Conservation (phyloP, 1,139 yeast species). For the Diutina rugosa region DNA sequence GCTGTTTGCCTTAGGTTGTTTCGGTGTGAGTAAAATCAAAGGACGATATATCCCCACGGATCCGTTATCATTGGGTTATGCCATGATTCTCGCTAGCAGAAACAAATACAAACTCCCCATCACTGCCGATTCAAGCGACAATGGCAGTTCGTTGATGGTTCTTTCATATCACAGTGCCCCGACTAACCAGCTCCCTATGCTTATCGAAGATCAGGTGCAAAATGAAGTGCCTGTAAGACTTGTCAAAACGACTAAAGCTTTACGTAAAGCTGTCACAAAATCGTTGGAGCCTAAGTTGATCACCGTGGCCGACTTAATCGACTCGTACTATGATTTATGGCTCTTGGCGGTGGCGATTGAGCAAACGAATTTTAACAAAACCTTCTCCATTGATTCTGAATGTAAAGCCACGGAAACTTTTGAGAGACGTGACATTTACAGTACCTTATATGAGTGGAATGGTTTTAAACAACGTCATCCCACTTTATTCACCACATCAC, state of each 20-base stretch:
- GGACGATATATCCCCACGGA: conserved; percentile 6
- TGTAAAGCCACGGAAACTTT: background rate
- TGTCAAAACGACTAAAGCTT: conserved; percentile 2
- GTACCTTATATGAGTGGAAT: background rate
- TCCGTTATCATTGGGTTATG: conserved; percentile 5
- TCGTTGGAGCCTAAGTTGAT: conserved; percentile 2
- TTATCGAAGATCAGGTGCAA: conserved; percentile 4
- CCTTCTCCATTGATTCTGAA: background rate
- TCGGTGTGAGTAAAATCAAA: conserved; percentile 3
- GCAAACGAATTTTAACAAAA: background rate
- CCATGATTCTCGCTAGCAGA: conserved; percentile 5
- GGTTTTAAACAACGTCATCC: background rate
- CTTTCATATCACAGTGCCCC: conserved; percentile 7
- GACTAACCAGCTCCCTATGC: conserved; percentile 6
- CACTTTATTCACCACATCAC: background rate
- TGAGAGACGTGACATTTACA: background rate
- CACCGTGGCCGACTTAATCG: conserved; percentile 5
- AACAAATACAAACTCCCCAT: conserved; percentile 5
- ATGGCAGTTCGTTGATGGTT: conserved; percentile 3
- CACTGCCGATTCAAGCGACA: background rate
- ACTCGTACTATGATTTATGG: conserved; percentile 7
- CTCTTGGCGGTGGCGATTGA: conserved; percentile 5
- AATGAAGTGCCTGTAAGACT: conserved; percentile 1
- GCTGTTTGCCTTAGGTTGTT: conserved; percentile 5
- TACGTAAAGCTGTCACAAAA: conserved; percentile 2